phyloP scores from a whole-genome alignment of 2,329 filamentous ascomycete species.

The Metarhizium robertsii region DNA sequence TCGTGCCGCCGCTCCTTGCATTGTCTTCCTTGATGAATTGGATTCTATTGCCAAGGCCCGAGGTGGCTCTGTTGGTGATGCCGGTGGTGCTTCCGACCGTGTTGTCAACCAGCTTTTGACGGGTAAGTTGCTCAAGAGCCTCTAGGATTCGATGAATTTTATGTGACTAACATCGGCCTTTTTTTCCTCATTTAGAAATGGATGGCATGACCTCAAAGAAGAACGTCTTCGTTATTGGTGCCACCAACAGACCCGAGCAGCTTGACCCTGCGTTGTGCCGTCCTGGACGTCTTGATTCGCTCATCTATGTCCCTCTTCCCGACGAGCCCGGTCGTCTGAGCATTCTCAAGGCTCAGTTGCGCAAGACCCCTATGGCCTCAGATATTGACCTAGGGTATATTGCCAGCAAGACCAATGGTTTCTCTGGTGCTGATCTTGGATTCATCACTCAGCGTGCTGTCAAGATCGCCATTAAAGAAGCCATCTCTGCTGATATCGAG shows the following conservation, averaged over 20 bases:
- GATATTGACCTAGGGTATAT: slow-evolving; percentile 90
- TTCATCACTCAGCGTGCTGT: slow-evolving; percentile 98
- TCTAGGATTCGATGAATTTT: neutral
- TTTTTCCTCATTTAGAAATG: slow-evolving; percentile 59
- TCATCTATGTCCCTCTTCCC: slow-evolving; percentile 95
- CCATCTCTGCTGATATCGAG: slow-evolving; percentile 82
- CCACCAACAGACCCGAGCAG: slow-evolving; percentile 97
- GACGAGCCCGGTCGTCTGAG: slow-evolving; percentile 81
- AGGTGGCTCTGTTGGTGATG: slow-evolving; percentile 92
- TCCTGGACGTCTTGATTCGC: slow-evolving; percentile 95
- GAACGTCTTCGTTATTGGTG: slow-evolving; percentile 99
- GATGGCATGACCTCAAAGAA: slow-evolving; percentile 99
- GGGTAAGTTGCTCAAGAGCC: slow-evolving; percentile 46
- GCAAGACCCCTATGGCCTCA: slow-evolving; percentile 86
- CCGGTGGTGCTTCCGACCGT: slow-evolving; percentile 96
- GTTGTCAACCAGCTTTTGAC: slow-evolving; percentile 99
- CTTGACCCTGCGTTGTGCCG: slow-evolving; percentile 96
- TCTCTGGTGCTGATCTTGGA: slow-evolving; percentile 98
- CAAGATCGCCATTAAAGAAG: slow-evolving; percentile 98
- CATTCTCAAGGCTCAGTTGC: slow-evolving; percentile 91
- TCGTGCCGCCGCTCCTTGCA: slow-evolving; percentile 91
- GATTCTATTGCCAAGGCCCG: slow-evolving; percentile 99
- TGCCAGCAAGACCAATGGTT: slow-evolving; percentile 93
- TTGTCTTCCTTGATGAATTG: slow-evolving; percentile 97
- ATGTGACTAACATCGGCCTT: slow-evolving; percentile 29